Percentiles rank a stretch among this genome's conserved stretches.
Conservation (phyloP, 768 basidiomycete genomes). For the Calocybe indica region DNA sequence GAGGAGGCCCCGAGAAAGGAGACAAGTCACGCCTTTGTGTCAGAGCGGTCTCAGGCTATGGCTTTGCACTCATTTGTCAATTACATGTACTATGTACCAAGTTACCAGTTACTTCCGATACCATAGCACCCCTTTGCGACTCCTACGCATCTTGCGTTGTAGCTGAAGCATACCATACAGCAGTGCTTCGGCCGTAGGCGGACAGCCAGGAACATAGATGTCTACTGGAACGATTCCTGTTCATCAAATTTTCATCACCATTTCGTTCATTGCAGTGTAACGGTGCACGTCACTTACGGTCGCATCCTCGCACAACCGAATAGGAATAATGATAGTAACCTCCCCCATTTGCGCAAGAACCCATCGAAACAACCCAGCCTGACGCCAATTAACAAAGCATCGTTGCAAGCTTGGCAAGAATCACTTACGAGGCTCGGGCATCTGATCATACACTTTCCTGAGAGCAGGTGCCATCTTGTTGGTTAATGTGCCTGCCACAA, state of each 20-base stretch:
- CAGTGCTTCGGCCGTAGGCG: conserved; percentile 93
- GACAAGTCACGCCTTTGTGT: neutral
- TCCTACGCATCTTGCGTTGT: conserved; percentile 92
- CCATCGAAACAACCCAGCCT: conserved; percentile 99
- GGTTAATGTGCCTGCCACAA: conserved; percentile 96
- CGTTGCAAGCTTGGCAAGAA: conserved; percentile 1
- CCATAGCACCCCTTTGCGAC: conserved; percentile 85
- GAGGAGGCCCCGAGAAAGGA: no score
- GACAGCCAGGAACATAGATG: conserved; percentile 96
- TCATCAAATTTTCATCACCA: no score
- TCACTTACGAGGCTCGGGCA: conserved; percentile 89
- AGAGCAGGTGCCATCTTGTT: conserved; percentile 99
- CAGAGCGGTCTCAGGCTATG: neutral
- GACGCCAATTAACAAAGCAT: conserved; percentile 1
- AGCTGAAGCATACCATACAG: conserved; percentile 96
- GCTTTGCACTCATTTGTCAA: no score
- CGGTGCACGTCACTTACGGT: conserved; percentile 52
- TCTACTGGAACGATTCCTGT: conserved; percentile 95
- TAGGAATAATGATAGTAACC: conserved; percentile 99
- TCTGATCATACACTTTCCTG: conserved; percentile 95
- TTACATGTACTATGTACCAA: no score
- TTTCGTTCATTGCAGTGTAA: no score
- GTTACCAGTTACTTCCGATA: conserved; percentile 18
- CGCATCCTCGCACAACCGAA: conserved; percentile 96
- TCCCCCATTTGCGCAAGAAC: conserved; percentile 97